Conservation (phyloP, 1,284 basidiomycete genomes). For the Ustilago esculenta region DNA sequence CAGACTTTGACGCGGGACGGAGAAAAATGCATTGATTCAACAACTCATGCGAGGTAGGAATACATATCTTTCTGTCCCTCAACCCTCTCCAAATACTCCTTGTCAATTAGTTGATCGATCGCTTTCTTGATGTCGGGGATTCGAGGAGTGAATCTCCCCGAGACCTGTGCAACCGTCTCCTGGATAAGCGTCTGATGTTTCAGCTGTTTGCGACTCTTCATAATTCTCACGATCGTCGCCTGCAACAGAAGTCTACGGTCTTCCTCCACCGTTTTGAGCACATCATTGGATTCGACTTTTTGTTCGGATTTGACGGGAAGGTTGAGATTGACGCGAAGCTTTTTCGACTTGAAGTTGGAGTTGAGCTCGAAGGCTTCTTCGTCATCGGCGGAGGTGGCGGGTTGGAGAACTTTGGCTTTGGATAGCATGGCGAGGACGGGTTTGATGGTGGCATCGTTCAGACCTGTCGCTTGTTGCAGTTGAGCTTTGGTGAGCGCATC, state of each 20-base stretch:
- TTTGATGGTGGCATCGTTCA: constrained; percentile 83
- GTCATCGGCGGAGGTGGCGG: constrained; percentile 1
- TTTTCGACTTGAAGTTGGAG: constrained; percentile 87
- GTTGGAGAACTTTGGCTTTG: constrained; percentile 88
- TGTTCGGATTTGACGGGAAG: constrained; percentile 92
- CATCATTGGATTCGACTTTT: constrained; percentile 88
- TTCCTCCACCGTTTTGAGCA: constrained; percentile 95
- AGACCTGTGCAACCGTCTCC: constrained; percentile 92
- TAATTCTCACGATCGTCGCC: constrained; percentile 95
- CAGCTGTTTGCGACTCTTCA: constrained; percentile 96
- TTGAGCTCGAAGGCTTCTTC: constrained; percentile 82
- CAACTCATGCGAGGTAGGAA: constrained; percentile 51
- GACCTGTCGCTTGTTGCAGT: constrained; percentile 81
- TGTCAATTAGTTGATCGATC: constrained; percentile 95
- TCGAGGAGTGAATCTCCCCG: constrained; percentile 85
- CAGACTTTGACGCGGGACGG: too few species aligned
- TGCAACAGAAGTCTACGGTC: constrained; percentile 97
- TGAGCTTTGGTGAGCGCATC: constrained; percentile 85
- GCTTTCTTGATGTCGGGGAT: constrained; percentile 88
- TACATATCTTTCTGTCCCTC: constrained; percentile 72
- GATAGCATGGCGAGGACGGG: constrained; percentile 84
- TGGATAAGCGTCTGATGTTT: constrained; percentile 93
- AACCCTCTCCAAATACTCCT: constrained; percentile 95
- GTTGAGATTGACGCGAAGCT: constrained; percentile 84
- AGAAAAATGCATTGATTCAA: too few species aligned